Evolutionary conservation across 2,329 filamentous ascomycete species (phyloP), one percentile per base, ranked within the genome.

Genomic region (Elsinoe perseae): DNA sequence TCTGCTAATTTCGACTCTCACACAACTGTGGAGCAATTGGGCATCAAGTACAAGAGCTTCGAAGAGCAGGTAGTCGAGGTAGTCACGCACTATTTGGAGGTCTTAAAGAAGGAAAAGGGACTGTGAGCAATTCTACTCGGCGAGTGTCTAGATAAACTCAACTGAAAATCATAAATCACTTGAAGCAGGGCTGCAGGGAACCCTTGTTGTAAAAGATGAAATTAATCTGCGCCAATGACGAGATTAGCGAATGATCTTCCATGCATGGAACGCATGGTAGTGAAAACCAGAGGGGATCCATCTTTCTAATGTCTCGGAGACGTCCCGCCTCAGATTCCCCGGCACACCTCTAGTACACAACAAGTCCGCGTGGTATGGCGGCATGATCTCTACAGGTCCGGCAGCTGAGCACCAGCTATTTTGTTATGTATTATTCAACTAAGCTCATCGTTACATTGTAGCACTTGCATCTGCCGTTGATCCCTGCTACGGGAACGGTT

Each of bases 21-120:
- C 42, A 60, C 61, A 44, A 64, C 61, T 12, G 57, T 61, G 43
- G 38, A 58, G 50, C 34, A 30, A 3, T 61, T 64, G 50, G 61
- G 58, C 34, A 53, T 62, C n/a, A 56, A 60, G 55, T 28, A 56
- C 21, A 53, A 50, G 52, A 30, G 50, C 6, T 56, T 57, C 12
- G 61, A 63, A 48, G 59, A 58, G 21, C 40, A 54, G 53, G 61
- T 64, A 8, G 56, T 61, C 14, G 52, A 56, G 21, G 21, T 60
- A 23, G 40, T 61, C 10, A 48, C 44, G 38, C 58, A 61, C 12
- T 63, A 57, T 34, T 36, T 63, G 8, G 61, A 63, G 56, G n/a
- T 63, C 30, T 46, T 57, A 23, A 43, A 59, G 53, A 57, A 50
- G 50, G 56, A 58, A 43, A 52, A 42, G 40, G 18, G 8, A 3